These are phyloP conservation scores for Carallia brachiata DNA, from an alignment of 345 rosid genomes.

Conservation along the genomic window DNA sequence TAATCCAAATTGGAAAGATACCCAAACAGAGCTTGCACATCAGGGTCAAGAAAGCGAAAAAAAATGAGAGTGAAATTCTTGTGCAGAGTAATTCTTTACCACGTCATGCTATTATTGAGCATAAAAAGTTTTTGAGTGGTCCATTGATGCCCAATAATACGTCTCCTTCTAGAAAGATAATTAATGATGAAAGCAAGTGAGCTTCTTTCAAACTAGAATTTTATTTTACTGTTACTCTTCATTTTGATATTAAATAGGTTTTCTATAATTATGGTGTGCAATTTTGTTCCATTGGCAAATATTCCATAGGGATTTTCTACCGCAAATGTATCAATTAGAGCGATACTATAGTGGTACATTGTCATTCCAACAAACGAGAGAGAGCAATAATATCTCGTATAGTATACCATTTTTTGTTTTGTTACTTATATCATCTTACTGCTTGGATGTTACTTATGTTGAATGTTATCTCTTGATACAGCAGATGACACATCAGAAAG, in stretches of 20 bases:
- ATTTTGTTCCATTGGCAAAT: no score
- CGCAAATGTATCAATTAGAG: constrained; percentile 54
- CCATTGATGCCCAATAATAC: constrained; percentile 50
- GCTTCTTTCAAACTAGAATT: constrained; percentile 13
- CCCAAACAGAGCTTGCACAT: constrained; percentile 43
- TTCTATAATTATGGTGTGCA: no score
- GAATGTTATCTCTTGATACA: constrained; percentile 24
- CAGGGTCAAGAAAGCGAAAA: constrained; percentile 40
- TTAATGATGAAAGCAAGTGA: constrained; percentile 67
- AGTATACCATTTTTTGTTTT: constrained; percentile 36
- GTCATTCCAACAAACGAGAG: constrained; percentile 60
- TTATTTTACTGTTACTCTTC: background rate
- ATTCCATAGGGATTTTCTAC: constrained; percentile 56
- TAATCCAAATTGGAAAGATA: constrained; percentile 57
- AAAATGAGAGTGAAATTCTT: constrained; percentile 47
- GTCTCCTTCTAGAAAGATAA: constrained; percentile 48
- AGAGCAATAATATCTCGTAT: constrained; percentile 49
- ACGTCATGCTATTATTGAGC: constrained; percentile 44
- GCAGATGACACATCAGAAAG: constrained; percentile 78
- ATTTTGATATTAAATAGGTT: no score
- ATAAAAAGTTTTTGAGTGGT: constrained; percentile 56
- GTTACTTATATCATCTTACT: constrained; percentile 11
- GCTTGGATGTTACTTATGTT: background rate
- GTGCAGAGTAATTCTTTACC: constrained; percentile 46
- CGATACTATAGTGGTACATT: constrained; percentile 77